Evolutionary conservation across 1,139 yeast species (phyloP).

Genomic region (Geotrichum siamense): DNA sequence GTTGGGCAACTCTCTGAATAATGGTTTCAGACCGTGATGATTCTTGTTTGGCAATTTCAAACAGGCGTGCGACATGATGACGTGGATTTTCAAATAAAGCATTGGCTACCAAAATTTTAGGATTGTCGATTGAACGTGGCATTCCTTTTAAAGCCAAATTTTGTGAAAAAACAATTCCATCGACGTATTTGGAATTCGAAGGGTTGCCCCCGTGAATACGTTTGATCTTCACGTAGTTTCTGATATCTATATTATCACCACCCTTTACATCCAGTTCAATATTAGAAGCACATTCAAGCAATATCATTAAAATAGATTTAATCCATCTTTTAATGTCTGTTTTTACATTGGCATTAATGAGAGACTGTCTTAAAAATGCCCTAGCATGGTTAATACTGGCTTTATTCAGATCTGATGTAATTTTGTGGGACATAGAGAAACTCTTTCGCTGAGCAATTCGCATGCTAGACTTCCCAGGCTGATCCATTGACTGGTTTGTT

Average conservation of each 20-base stretch:
- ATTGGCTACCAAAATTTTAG: slow-evolving; percentile 74
- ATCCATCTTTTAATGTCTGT: slow-evolving; percentile 54
- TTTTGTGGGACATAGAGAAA: slow-evolving; percentile 18
- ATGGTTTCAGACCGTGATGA: slow-evolving; percentile 74
- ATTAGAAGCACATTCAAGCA: slow-evolving; percentile 41
- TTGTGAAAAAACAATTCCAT: slow-evolving; percentile 83
- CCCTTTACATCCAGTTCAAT: slow-evolving; percentile 50
- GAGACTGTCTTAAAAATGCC: slow-evolving; percentile 52
- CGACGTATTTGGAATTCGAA: slow-evolving; percentile 53
- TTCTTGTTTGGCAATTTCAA: slow-evolving; percentile 84
- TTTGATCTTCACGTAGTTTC: slow-evolving; percentile 82
- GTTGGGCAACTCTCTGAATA: slow-evolving; percentile 67
- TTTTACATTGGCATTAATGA: slow-evolving; percentile 55
- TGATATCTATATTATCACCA: slow-evolving; percentile 74
- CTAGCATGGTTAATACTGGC: slow-evolving; percentile 40
- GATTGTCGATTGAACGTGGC: slow-evolving; percentile 56
- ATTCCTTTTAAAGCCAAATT: slow-evolving; percentile 74
- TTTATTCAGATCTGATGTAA: slow-evolving; percentile 32
- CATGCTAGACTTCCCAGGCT: slow-evolving; percentile 21
- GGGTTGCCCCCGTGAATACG: slow-evolving; percentile 66
- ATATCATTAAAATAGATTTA: slow-evolving; percentile 40
- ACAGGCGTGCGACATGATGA: slow-evolving; percentile 66
- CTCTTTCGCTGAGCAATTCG: slow-evolving; percentile 27
- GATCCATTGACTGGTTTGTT: slow-evolving; percentile 22
- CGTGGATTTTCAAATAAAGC: slow-evolving; percentile 85